Percentiles rank a stretch among this genome's conserved stretches.
Conservation (phyloP, 768 basidiomycete genomes). For the Tubosaeta brunneosetosa region DNA sequence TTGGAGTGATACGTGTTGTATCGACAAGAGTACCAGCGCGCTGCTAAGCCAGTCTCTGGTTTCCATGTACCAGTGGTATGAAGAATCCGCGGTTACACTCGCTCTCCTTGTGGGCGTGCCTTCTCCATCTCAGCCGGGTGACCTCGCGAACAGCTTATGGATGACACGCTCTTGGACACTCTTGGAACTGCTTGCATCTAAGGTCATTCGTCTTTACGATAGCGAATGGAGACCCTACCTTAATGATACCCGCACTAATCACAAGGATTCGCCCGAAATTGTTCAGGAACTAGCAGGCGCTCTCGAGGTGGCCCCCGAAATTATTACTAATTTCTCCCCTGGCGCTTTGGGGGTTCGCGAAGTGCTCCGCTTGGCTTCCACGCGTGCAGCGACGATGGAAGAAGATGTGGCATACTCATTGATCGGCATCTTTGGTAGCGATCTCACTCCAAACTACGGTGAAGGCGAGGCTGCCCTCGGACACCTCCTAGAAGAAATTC, state of each 20-base stretch:
- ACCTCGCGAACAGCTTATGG: conserved; percentile 5
- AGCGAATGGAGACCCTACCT: conserved; percentile 12
- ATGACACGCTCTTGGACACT: conserved; percentile 13
- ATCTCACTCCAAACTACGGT: conserved; percentile 6
- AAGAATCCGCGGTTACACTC: conserved; percentile 4
- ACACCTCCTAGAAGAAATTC: conserved; percentile 5
- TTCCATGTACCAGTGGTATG: conserved; percentile 12
- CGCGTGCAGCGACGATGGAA: conserved; percentile 4
- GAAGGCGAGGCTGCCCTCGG: conserved; percentile 10
- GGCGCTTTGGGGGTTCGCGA: conserved; percentile 1
- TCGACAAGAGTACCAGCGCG: conserved; percentile 2
- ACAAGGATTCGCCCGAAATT: conserved; percentile 7
- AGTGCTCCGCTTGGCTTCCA: conserved; percentile 7
- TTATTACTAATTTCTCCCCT: conserved; percentile 4
- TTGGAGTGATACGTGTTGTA: conserved; percentile 13
- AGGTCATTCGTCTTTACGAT: conserved; percentile 9
- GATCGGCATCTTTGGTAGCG: conserved; percentile 5
- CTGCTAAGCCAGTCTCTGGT: conserved; percentile 1
- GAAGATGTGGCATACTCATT: conserved; percentile 8
- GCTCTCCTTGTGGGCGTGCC: conserved; percentile 1
- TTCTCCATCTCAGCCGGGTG: conserved; percentile 3
- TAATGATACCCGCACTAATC: conserved; percentile 1
- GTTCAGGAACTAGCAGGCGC: conserved; percentile 5
- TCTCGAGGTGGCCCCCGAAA: conserved; percentile 5
- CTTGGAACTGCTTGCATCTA: conserved; percentile 10